These are phyloP conservation scores for Calonectria crousiana DNA, from an alignment of 2,329 filamentous ascomycete species.

Conservation along the genomic window DNA sequence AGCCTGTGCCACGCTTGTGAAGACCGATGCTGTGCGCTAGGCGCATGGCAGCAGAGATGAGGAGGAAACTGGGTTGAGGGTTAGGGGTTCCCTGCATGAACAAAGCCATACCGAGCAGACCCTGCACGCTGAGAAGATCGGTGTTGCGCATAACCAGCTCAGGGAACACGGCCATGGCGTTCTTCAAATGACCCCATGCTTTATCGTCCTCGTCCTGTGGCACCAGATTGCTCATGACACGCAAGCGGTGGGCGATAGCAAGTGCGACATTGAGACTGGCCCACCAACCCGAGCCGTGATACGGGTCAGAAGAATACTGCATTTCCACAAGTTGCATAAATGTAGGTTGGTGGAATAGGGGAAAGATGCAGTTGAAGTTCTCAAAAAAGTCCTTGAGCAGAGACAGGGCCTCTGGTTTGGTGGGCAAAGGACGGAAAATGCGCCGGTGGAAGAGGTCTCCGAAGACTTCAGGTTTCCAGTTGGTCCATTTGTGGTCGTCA, in stretches of 20 bases:
- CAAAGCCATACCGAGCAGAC: slow-evolving; percentile 90
- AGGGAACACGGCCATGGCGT: slow-evolving; percentile 91
- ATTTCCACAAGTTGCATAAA: slow-evolving; percentile 98
- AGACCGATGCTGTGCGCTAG: slow-evolving; percentile 94
- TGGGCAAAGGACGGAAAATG: slow-evolving; percentile 85
- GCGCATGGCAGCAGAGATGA: slow-evolving; percentile 90
- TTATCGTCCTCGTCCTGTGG: slow-evolving; percentile 93
- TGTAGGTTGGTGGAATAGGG: slow-evolving; percentile 95
- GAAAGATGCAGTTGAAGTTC: slow-evolving; percentile 99
- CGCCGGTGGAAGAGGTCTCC: slow-evolving; percentile 89
- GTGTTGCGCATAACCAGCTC: slow-evolving; percentile 97
- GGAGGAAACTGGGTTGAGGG: slow-evolving; percentile 91
- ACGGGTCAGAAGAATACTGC: slow-evolving; percentile 93
- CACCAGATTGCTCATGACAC: slow-evolving; percentile 95
- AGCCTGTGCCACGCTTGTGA: slow-evolving; percentile 92
- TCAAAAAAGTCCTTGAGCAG: slow-evolving; percentile 95
- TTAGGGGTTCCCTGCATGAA: slow-evolving; percentile 98
- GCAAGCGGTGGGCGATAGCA: slow-evolving; percentile 91
- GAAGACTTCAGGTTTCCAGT: slow-evolving; percentile 99
- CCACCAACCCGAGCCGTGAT: slow-evolving; percentile 98
- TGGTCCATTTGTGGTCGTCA: slow-evolving; percentile 94
- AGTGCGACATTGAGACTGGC: slow-evolving; percentile 93
- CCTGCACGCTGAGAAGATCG: slow-evolving; percentile 94
- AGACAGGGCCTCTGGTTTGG: slow-evolving; percentile 88
- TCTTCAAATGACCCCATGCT: slow-evolving; percentile 96